Evolutionary conservation across 2,329 filamentous ascomycete genomes (phyloP), one percentile per base, ranked within the genome.

Genomic region (Tolypocladium amazonense): DNA sequence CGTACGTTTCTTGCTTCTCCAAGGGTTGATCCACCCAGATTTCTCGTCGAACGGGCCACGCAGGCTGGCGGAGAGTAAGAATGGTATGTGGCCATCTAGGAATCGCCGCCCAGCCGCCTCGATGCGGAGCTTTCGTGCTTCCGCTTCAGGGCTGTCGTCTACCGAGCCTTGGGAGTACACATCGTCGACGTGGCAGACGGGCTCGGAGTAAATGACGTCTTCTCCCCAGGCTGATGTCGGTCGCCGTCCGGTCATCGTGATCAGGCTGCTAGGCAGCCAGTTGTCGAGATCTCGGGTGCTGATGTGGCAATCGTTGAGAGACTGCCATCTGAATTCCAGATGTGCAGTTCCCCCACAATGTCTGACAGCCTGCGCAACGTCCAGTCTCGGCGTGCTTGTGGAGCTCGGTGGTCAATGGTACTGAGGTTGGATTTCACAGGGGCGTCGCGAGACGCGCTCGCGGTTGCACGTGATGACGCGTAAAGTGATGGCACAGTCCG

Each of bases 61-160:
- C 3, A 90, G 74, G 7, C 74, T 71, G 8, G 87, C 81, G 15
- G 88, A 87, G 3, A 86, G 69, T 3, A 92, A 76, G 30, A 81
- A 67, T 0, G 87, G 79, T 2, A 77, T 68, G 37, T 77, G 73
- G 0, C 87, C 88, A 8, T 76, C 72, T 43, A 89, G 72, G 65
- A 81, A 89, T 39, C 78, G 77, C 38, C 77, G 72, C 1, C 83
- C 87, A 15, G 86, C 80, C 0, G 76, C 71, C 68, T 89, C 85
- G 61, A 86, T 84, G 61, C 83, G 78, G 27, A 75, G 70, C 33
- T 77, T 78, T 68, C 81, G 77, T 3, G 76, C 70, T 38, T 74
- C 74, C 4, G 80, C 71, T 25, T 68, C 70, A 15, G 78, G 71
- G 62, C 81, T 68, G 39, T 84, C 81, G 56, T 84, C 75, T 54